Base-by-base conservation (phyloP, 1,139 yeast genomes). In the Yamadazyma conglobata region DNA sequence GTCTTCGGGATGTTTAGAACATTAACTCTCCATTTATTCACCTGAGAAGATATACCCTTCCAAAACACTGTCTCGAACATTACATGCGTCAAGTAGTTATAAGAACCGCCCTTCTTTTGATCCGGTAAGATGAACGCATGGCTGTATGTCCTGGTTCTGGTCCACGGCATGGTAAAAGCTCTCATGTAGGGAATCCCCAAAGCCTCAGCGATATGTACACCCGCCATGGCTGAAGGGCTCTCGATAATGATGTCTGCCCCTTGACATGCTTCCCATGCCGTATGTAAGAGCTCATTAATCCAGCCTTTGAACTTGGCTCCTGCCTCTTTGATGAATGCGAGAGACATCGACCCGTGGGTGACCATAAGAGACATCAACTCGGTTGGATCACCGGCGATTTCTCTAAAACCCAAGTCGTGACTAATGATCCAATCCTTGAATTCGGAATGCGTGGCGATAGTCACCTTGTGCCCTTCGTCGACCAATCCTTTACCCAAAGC, bases 81-180 rank as follows among this genome's bases (percentile, higher is more conserved):
- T 3, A 87, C 89, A 56, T 91, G 95, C 0, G 97, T 88, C 58
- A 91, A 64, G 49, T 86, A 86, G 52, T 89, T 89, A 58, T 89
- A 89, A 4, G 91, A 81, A 1, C 96, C 96, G 6, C 96, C 96
- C 55, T 83, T 75, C 50, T 83, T 86, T 53, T 84, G 94, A 38
- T 87, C 96, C 0, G 97, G 96, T 4, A 87, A 95, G 47, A 89
- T 79, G 44, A 89, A 88, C 0, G 97, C 97, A 62, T 89, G 96
- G 1, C 96, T 96, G 51, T 89, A 89, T 0, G 96, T 94, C 42
- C 95, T 70, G 0, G 97, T 89, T 44, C 95, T 64, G 0, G 96
- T 86, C 97, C 97, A 89, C 0, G 97, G 97, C 97, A 89, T 89
- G 0, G 97, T 91, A 50, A 89, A 91, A 0, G 97, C 96, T 46